Evolutionary conservation across 139 green algal genomes (phyloP).

Genomic region (Chlamydomonas sp.): DNA sequence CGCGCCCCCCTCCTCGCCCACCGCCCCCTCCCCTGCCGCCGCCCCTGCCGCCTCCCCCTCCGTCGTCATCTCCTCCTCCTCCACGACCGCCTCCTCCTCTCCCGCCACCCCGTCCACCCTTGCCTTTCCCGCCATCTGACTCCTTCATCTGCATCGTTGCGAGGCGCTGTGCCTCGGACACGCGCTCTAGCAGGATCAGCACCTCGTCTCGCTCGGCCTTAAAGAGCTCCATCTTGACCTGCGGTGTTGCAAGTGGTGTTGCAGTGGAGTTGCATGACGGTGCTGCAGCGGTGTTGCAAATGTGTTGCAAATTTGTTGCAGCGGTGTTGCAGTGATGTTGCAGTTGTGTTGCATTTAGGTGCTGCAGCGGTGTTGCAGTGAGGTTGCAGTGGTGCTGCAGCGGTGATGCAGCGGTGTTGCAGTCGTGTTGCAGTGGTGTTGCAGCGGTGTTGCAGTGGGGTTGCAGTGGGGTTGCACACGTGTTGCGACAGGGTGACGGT

Average conservation of each 20-base stretch:
- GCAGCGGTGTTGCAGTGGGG: no score
- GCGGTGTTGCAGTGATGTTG: no score
- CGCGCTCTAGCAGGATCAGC: slow-evolving; percentile 75
- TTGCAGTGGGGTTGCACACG: no score
- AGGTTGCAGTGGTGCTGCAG: no score
- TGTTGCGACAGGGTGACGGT: no score
- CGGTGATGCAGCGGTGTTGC: no score
- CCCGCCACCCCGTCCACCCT: slow-evolving; percentile 3
- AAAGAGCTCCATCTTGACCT: slow-evolving; percentile 77
- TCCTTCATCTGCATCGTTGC: slow-evolving; percentile 78
- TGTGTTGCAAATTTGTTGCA: no score
- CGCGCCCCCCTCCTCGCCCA: background rate
- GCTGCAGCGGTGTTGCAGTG: no score
- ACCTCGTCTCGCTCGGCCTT: slow-evolving; percentile 62
- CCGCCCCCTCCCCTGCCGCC: slow-evolving; percentile 2
- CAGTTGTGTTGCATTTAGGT: no score
- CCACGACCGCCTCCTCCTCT: no score
- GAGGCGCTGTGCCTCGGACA: slow-evolving; percentile 73
- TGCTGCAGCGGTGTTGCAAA: background rate
- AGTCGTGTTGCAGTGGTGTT: no score
- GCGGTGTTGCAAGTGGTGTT: background rate
- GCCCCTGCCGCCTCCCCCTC: slow-evolving; percentile 4
- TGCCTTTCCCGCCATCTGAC: slow-evolving; percentile 27
- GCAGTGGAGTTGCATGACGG: background rate
- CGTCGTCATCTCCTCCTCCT: slow-evolving; percentile 6